Evolutionary conservation across 495 filamentous ascomycete genomes (phyloP).

Genomic region (Jackrogersella multiformis): DNA sequence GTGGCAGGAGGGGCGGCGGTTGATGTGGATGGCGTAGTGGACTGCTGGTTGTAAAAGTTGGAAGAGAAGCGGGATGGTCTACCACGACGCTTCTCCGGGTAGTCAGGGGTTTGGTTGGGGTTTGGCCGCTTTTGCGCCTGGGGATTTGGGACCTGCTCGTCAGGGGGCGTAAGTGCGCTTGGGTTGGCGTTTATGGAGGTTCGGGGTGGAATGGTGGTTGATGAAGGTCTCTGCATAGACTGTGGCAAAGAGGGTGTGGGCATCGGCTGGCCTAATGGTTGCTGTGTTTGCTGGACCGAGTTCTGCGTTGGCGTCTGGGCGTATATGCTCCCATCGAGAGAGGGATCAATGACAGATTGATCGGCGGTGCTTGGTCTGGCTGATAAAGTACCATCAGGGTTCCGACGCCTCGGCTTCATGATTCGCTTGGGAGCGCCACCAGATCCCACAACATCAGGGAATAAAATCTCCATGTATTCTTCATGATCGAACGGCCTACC

Average conservation of each 20-base stretch:
- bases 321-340: slow-evolving; percentile 38
- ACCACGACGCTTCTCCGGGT: slow-evolving; percentile 56
- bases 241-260: slow-evolving; percentile 26
- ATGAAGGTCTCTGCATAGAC: slow-evolving; percentile 41
- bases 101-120: slow-evolving; percentile 26
- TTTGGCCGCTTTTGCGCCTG: slow-evolving; percentile 43
- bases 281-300: slow-evolving; percentile 29
- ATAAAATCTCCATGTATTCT: slow-evolving; percentile 61
- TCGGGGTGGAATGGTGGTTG: slow-evolving; percentile 45
- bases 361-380: slow-evolving; percentile 34
- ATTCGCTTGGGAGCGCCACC: slow-evolving; percentile 61
- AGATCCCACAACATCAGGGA: slow-evolving; percentile 60
- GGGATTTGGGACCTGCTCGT: slow-evolving; percentile 51
- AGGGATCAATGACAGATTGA: slow-evolving; percentile 38
- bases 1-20: slow-evolving; percentile 10
- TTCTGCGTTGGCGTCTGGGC: slow-evolving; percentile 37
- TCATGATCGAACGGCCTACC: slow-evolving; percentile 61
- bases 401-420: slow-evolving; percentile 57
- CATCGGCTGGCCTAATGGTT: slow-evolving; percentile 21
- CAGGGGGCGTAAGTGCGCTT: slow-evolving; percentile 59
- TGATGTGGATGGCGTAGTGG: slow-evolving; percentile 24
- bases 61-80: slow-evolving; percentile 47
- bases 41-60: slow-evolving; percentile 43
- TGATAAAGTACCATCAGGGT: slow-evolving; percentile 45
- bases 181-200: slow-evolving; percentile 45